Percentiles rank a stretch among this genome's conserved stretches.
These are phyloP conservation scores for Pulveroboletus ravenelii DNA, from an alignment of 768 basidiomycete genomes.

Conservation along the genomic window DNA sequence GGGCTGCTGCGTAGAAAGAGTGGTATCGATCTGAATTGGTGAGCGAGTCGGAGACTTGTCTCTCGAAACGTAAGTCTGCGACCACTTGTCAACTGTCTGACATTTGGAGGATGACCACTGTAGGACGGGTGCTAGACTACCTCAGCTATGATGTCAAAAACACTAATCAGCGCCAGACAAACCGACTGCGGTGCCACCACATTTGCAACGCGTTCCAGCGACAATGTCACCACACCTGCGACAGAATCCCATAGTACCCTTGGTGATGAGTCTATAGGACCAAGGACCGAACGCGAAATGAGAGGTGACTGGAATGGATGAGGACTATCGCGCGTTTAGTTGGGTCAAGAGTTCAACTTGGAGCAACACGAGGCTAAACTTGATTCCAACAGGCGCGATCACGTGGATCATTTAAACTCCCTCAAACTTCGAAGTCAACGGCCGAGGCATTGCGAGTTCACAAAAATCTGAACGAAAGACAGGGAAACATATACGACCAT, in stretches of 20 bases:
- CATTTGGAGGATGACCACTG: slow-evolving; percentile 50
- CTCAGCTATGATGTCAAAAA: slow-evolving; percentile 12
- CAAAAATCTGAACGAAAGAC: not conserved
- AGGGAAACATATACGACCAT: not conserved
- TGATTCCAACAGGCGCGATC: slow-evolving; percentile 12
- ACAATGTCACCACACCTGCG: slow-evolving; percentile 84
- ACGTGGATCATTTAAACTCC: slow-evolving; percentile 12
- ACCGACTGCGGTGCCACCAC: slow-evolving; percentile 79
- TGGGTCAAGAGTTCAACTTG: slow-evolving; percentile 4
- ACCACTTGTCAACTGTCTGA: slow-evolving; percentile 64
- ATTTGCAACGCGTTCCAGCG: slow-evolving; percentile 63
- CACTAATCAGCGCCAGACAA: slow-evolving; percentile 30
- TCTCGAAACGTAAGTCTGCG: slow-evolving; percentile 66
- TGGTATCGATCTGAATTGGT: slow-evolving; percentile 19
- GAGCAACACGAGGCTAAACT: slow-evolving; percentile 7
- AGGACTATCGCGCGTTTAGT: not conserved
- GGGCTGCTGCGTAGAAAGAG: slow-evolving; percentile 10
- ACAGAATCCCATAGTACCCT: slow-evolving; percentile 71
- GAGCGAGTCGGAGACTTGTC: slow-evolving; percentile 45
- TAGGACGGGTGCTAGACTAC: slow-evolving; percentile 56
- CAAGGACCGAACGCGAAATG: not conserved
- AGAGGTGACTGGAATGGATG: not conserved
- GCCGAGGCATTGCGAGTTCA: not conserved
- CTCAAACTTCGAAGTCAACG: not conserved
- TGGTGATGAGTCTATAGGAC: not conserved